Percentiles rank a stretch among this genome's conserved stretches.
These are phyloP conservation scores for Graphium sp. DNA, from an alignment of 2,329 filamentous ascomycete species.

Conservation along the genomic window DNA sequence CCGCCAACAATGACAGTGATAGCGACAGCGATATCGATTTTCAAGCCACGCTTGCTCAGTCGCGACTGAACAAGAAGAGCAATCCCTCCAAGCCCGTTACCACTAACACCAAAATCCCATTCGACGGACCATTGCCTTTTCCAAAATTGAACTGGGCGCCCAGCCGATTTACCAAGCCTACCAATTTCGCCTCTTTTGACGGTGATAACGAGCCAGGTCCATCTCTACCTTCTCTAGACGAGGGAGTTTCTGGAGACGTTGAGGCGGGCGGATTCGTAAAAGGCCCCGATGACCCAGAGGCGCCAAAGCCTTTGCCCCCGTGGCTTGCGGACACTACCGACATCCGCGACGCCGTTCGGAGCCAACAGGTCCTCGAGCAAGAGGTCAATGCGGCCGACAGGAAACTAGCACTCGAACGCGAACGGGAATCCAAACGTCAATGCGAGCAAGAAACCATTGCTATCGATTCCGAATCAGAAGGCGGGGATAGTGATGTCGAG, in stretches of 20 bases:
- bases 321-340: conserved; percentile 55
- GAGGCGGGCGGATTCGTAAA: conserved; percentile 50
- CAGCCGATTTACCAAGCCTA: conserved; percentile 33
- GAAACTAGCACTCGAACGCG: conserved; percentile 37
- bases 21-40: conserved; percentile 74
- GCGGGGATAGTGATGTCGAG: conserved; percentile 38
- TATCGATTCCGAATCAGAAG: conserved; percentile 46
- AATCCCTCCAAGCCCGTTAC: conserved; percentile 1
- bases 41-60: conserved; percentile 56
- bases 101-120: conserved; percentile 16
- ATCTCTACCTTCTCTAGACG: too few relatives aligned
- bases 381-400: conserved; percentile 49
- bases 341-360: conserved; percentile 44
- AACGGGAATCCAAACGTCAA: conserved; percentile 23
- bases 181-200: too few relatives aligned
- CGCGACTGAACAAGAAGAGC: conserved; percentile 41
- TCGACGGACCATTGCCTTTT: conserved; percentile 77
- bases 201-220: conserved; percentile 7
- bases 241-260: conserved; percentile 17
- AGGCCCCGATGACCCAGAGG: conserved; percentile 21
- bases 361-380: conserved; percentile 35
- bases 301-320: conserved; percentile 49
- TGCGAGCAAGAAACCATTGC: conserved; percentile 36
- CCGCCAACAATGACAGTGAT: conserved; percentile 33
- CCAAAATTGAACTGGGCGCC: conserved; percentile 64